These are phyloP conservation scores for Boletellus ananas DNA, from an alignment of 768 basidiomycete genomes.

Conservation along the genomic window DNA sequence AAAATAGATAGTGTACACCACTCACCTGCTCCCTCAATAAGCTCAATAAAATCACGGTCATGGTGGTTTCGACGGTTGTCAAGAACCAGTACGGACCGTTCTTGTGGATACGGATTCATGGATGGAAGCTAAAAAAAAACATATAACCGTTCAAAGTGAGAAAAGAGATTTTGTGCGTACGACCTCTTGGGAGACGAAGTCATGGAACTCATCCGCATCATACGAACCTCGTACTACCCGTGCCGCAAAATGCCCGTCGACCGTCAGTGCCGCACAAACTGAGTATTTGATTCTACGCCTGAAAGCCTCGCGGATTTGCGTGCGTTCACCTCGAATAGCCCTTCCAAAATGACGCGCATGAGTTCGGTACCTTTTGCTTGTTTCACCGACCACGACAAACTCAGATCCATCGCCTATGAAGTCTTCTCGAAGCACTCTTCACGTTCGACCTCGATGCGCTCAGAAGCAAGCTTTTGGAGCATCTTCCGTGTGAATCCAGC, in stretches of 20 bases:
- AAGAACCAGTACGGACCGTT: background rate
- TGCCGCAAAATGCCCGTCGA: background rate
- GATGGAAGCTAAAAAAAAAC: background rate
- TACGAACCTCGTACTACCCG: slow-evolving; percentile 32
- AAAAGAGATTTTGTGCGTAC: background rate
- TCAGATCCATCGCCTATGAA: slow-evolving; percentile 1
- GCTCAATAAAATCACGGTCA: background rate
- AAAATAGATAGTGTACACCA: background rate
- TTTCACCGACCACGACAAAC: slow-evolving; percentile 10
- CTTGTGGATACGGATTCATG: slow-evolving; percentile 1
- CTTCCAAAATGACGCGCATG: slow-evolving; percentile 26
- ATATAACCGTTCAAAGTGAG: too few relatives aligned
- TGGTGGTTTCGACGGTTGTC: slow-evolving; percentile 6
- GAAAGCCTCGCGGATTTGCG: slow-evolving; percentile 22
- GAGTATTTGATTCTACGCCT: slow-evolving; percentile 29
- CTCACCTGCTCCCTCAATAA: background rate
- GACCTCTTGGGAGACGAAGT: slow-evolving; percentile 28
- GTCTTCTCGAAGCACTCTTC: background rate
- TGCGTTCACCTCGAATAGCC: slow-evolving; percentile 16
- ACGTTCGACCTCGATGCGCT: background rate
- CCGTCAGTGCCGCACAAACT: slow-evolving; percentile 33
- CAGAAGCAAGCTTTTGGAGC: slow-evolving; percentile 1
- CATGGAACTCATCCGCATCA: slow-evolving; percentile 31
- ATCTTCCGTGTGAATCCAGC: slow-evolving; percentile 1
- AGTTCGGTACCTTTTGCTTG: slow-evolving; percentile 20